phyloP scores from a whole-genome alignment of 306 rosid genomes.

The Vigna angularis region DNA sequence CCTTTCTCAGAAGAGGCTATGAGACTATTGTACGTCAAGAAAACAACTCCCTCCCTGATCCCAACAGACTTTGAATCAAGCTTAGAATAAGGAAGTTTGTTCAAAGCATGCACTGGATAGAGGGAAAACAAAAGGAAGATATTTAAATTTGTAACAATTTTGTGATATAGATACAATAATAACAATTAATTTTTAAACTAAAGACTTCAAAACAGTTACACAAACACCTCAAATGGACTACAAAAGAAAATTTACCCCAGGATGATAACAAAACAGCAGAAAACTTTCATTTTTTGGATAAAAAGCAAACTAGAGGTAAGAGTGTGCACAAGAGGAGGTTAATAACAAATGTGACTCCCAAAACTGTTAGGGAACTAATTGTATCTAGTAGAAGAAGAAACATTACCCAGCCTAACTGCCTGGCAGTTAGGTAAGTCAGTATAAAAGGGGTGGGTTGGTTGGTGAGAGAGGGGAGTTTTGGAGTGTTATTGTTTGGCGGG shows the following conservation, averaged over 20 bases:
- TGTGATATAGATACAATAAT: slow-evolving; percentile 28
- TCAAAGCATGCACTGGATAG: slow-evolving; percentile 94
- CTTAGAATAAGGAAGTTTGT: slow-evolving; percentile 98
- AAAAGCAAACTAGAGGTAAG: slow-evolving; percentile 14
- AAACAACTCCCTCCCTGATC: slow-evolving; percentile 91
- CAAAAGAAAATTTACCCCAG: slow-evolving; percentile 21
- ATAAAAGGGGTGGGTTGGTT: too few relatives aligned
- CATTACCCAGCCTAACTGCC: too few relatives aligned
- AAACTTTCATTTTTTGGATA: slow-evolving; percentile 18
- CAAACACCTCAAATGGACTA: slow-evolving; percentile 27
- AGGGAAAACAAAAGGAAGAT: slow-evolving; percentile 27
- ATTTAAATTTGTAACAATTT: slow-evolving; percentile 34
- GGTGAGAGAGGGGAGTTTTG: too few relatives aligned
- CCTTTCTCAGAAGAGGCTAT: slow-evolving; percentile 98
- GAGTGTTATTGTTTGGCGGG: too few relatives aligned
- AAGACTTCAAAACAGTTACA: slow-evolving; percentile 10
- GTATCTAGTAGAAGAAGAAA: too few relatives aligned
- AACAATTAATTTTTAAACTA: slow-evolving; percentile 10
- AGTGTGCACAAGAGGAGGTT: not conserved
- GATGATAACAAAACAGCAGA: slow-evolving; percentile 19
- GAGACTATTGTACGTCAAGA: slow-evolving; percentile 93
- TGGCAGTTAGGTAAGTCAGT: too few relatives aligned
- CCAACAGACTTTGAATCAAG: slow-evolving; percentile 97
- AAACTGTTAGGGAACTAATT: too few relatives aligned
- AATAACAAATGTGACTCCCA: not conserved